These are phyloP conservation scores for Neonectria sp. DNA, from an alignment of 2,329 filamentous ascomycete genomes.

Conservation along the genomic window DNA sequence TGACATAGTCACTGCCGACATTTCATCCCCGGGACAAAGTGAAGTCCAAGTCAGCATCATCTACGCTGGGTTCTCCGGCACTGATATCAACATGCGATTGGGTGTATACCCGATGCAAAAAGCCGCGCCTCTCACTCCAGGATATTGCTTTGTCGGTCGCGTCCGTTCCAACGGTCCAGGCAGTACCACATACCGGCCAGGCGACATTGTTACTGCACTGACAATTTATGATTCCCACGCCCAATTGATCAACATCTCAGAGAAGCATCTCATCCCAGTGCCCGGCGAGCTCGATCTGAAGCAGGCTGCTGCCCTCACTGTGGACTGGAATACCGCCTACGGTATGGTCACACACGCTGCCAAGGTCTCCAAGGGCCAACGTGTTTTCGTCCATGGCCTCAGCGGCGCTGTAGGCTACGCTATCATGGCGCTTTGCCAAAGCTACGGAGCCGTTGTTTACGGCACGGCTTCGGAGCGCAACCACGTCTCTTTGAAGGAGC, in stretches of 20 bases:
- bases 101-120: conserved; percentile 62
- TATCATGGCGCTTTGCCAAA: conserved; percentile 56
- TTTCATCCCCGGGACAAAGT: conserved; percentile 56
- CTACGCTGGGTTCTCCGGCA: conserved; percentile 63
- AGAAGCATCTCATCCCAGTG: conserved; percentile 61
- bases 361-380: conserved; percentile 58
- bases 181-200: conserved; percentile 47
- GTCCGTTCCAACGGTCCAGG: conserved; percentile 56
- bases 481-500: conserved; percentile 55
- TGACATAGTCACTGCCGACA: conserved; percentile 51
- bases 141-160: conserved; percentile 63
- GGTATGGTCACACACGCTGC: conserved; percentile 56
- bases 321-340: conserved; percentile 63
- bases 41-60: conserved; percentile 64
- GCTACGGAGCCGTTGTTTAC: conserved; percentile 63
- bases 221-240: conserved; percentile 58
- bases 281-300: conserved; percentile 57
- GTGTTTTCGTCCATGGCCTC: conserved; percentile 66
- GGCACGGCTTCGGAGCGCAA: conserved; percentile 64
- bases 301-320: conserved; percentile 56
- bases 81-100: conserved; percentile 64
- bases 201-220: conserved; percentile 54
- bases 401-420: conserved; percentile 65
- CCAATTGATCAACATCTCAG: conserved; percentile 61
- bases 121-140: conserved; percentile 62